These are phyloP conservation scores for Goniomonas avonlea DNA, from an alignment of 78 protist genomes.

Conservation along the genomic window DNA sequence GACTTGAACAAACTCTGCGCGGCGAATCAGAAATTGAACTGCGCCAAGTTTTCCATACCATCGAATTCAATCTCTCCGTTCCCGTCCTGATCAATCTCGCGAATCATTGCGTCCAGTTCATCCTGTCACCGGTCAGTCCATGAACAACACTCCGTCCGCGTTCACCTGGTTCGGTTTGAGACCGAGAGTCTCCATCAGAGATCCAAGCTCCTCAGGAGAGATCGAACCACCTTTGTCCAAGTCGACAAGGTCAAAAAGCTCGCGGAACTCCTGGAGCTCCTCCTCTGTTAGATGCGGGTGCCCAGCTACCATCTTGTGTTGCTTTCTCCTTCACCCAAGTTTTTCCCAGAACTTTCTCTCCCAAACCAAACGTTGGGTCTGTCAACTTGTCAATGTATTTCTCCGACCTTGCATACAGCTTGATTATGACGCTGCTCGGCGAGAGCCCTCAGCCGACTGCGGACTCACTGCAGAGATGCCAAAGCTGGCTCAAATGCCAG, in stretches of 20 bases:
- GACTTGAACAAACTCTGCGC: neutral
- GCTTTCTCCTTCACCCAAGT: too few relatives aligned
- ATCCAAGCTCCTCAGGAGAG: conserved; percentile 30
- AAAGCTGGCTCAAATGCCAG: too few relatives aligned
- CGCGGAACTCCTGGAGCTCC: conserved; percentile 51
- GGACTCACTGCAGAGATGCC: too few relatives aligned
- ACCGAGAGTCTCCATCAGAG: conserved; percentile 56
- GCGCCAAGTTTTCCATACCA: neutral
- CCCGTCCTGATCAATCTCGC: conserved; percentile 52
- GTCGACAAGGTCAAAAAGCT: conserved; percentile 57
- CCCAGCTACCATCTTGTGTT: too few relatives aligned
- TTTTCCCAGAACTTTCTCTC: too few relatives aligned
- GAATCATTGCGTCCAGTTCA: conserved; percentile 47
- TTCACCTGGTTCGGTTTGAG: conserved; percentile 30
- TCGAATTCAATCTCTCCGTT: conserved; percentile 59
- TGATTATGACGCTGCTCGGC: too few relatives aligned
- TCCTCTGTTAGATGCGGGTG: conserved; percentile 39
- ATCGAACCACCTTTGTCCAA: conserved; percentile 50
- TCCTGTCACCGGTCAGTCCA: too few relatives aligned
- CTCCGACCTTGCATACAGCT: too few relatives aligned
- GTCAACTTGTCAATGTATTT: too few relatives aligned
- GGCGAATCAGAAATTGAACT: neutral
- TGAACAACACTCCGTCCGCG: too few relatives aligned
- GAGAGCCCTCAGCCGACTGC: too few relatives aligned
- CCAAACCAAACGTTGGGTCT: too few relatives aligned